A percentile compares a stretch with the other conserved stretches of the same genome.
phyloP scores from a whole-genome alignment of 2,329 filamentous ascomycete genomes.

The Tolypocladium nubicola region DNA sequence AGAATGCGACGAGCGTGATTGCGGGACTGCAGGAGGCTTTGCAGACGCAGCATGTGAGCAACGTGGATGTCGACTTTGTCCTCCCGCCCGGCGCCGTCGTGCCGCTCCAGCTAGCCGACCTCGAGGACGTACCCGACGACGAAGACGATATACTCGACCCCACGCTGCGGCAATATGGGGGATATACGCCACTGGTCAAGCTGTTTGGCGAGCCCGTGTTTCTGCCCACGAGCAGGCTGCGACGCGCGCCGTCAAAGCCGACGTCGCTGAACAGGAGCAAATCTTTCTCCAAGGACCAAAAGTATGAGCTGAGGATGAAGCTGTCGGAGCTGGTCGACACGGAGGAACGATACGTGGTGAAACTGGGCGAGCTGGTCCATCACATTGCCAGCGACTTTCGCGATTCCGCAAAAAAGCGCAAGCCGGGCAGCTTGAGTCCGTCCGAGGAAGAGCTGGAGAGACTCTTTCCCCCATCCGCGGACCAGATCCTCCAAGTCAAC shows the following conservation, averaged over 20 bases:
- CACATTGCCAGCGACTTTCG: slow-evolving; percentile 74
- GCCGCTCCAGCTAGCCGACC: slow-evolving; percentile 48
- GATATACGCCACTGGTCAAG: slow-evolving; percentile 66
- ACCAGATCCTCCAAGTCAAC: slow-evolving; percentile 74
- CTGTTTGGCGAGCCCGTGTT: slow-evolving; percentile 78
- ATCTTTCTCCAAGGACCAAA: slow-evolving; percentile 70
- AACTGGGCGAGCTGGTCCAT: slow-evolving; percentile 74
- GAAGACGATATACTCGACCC: slow-evolving; percentile 58
- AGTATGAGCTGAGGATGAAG: slow-evolving; percentile 75
- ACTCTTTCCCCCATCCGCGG: slow-evolving; percentile 72
- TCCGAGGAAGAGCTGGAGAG: slow-evolving; percentile 61
- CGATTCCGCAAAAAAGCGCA: slow-evolving; percentile 50
- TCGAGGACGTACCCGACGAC: slow-evolving; percentile 48
- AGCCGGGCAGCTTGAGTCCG: slow-evolving; percentile 55
- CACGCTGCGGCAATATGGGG: slow-evolving; percentile 59
- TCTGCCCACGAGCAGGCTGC: slow-evolving; percentile 72
- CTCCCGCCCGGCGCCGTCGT: slow-evolving; percentile 68
- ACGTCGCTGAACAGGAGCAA: slow-evolving; percentile 69
- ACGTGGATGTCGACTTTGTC: slow-evolving; percentile 80
- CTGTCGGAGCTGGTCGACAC: slow-evolving; percentile 87
- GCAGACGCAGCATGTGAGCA: slow-evolving; percentile 71
- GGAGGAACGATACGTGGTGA: slow-evolving; percentile 85
- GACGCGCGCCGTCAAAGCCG: slow-evolving; percentile 78
- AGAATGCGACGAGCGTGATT: slow-evolving; percentile 64
- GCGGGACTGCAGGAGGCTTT: slow-evolving; percentile 64